Evolutionary conservation across 139 green algal genomes (phyloP), one percentile per base, ranked within the genome.

Genomic region (Micractinium conductrix): DNA sequence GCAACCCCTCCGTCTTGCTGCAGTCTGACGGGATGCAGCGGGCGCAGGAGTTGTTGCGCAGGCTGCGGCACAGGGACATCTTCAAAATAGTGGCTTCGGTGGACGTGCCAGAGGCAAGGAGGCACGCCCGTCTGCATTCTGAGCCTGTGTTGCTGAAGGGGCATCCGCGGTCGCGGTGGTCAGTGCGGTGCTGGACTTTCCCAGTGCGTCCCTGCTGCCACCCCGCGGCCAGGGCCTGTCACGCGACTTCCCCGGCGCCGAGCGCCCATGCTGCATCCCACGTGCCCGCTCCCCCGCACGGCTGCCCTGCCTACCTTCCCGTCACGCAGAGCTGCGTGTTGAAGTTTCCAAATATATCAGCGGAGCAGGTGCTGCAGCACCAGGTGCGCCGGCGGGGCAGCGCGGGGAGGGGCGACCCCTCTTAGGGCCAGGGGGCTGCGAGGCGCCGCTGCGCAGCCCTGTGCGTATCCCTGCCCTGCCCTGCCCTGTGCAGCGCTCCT

Each of bases 41-140:
- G 17, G 79, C 79, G 0, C 80, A 85, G 53, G 45, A 85, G 50
- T 70, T 85, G 53, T 53, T 85, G 68, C 69, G 53, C 10, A 35
- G 69, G 50, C 69, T 85, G 53, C 69, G 70, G 16, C 53, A 74
- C 40, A 50, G 80, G 0, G 80, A 85, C 53, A 80, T 85, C 30
- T 85, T 74, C 53, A 85, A 80, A 53, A 17, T 42, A 22, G 62
- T 55, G 24, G 80, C 38, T 9, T 62, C 35, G 10, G 69, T 62
- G 37, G 68, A 85, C 37, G 40, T 85, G 12, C 80, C 69, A 26
- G 48, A 70, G 21, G 74, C 43, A n/a, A 21, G n/a, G n/a, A n/a
- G n/a, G 48, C 14, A 58, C 14, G 12, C 14, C 10, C 48, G 14
- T 58, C 48, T 58, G 48, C 14, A 14, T 58, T 58, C 60, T 7